These are phyloP conservation scores for Mycena haematopus DNA, from an alignment of 768 basidiomycete species.

Conservation along the genomic window DNA sequence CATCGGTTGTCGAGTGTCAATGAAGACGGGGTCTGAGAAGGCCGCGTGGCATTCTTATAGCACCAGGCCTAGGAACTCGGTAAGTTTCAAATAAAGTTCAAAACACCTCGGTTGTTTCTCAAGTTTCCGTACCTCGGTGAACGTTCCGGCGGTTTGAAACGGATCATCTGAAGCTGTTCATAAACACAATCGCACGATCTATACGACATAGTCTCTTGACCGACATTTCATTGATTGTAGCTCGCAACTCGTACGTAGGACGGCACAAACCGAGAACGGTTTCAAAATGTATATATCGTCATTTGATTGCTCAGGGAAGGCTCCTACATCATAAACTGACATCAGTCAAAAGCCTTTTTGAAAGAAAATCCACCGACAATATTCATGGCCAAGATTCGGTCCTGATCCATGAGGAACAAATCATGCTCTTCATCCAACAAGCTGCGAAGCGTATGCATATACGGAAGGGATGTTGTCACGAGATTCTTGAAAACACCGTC, in stretches of 20 bases:
- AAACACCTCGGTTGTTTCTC: background rate
- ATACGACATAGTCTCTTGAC: no score
- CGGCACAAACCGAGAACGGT: no score
- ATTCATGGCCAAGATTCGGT: slow-evolving; percentile 12
- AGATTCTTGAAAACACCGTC: background rate
- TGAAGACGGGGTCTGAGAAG: no score
- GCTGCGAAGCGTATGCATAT: slow-evolving; percentile 2
- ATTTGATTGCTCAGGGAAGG: background rate
- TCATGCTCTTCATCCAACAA: background rate
- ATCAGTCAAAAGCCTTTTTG: background rate
- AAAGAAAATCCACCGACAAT: background rate
- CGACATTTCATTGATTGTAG: no score
- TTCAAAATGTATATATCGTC: slow-evolving; percentile 8
- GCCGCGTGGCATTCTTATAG: no score
- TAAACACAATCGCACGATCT: no score
- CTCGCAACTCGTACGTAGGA: no score
- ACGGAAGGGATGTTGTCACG: slow-evolving; percentile 15
- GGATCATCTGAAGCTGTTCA: no score
- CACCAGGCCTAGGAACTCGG: background rate
- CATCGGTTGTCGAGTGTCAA: background rate
- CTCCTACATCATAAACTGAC: background rate
- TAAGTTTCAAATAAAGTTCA: background rate
- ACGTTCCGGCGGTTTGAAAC: no score
- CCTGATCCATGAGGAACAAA: slow-evolving; percentile 19
- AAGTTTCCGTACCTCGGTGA: no score